A percentile compares a stretch with the other conserved stretches of the same genome.
These are phyloP conservation scores for Podila clonocystis DNA, from an alignment of 192 early-diverging fungal species.

Conservation along the genomic window DNA sequence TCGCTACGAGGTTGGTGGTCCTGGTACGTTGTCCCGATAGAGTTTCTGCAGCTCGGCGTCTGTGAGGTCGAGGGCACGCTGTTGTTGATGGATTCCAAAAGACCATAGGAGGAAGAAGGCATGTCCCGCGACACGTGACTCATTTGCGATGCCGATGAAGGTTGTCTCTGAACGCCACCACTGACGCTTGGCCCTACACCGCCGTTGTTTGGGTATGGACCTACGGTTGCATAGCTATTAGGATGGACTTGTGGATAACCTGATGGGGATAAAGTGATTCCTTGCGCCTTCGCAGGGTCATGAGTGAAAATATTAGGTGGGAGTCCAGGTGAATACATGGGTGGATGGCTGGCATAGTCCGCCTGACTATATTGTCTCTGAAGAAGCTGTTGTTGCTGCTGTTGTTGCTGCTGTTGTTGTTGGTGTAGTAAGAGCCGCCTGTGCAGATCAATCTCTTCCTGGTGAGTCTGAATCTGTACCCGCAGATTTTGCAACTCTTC, in stretches of 20 bases:
- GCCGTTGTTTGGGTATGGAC: not conserved
- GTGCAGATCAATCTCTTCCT: not conserved
- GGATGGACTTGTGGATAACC: not conserved
- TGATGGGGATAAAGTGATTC: not conserved
- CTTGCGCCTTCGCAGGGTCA: not conserved
- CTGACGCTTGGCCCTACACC: not conserved
- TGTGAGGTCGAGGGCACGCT: too few relatives aligned
- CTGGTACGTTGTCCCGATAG: not conserved
- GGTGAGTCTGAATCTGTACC: not conserved
- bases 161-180: not conserved
- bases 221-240: not conserved
- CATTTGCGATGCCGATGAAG: not conserved
- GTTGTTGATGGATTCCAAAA: not conserved
- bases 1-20: not conserved
- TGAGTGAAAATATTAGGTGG: not conserved
- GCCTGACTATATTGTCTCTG: not conserved
- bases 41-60: not conserved
- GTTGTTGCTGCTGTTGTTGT: not conserved
- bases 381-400: not conserved
- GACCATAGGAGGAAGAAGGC: not conserved
- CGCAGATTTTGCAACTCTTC: not conserved
- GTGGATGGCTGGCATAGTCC: not conserved
- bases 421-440: not conserved
- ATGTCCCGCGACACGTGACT: not conserved
- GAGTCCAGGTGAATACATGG: conserved; percentile 1